These are phyloP conservation scores for Taiozyma sp. DNA, from an alignment of 1,139 yeast genomes.

Conservation along the genomic window DNA sequence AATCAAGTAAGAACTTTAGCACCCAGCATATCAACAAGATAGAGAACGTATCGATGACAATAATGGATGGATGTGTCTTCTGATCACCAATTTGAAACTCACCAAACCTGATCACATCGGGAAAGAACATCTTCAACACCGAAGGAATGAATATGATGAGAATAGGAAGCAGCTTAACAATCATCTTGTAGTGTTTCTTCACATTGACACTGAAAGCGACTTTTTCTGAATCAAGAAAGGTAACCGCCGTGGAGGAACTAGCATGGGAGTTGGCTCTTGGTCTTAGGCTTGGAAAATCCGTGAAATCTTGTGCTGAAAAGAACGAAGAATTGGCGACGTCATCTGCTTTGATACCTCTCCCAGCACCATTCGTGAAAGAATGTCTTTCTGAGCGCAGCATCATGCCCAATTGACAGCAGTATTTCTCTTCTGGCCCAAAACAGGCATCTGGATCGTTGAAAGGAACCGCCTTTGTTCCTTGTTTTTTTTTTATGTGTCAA, in stretches of 20 bases:
- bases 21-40: constrained; percentile 17
- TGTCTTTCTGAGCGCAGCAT: neutral
- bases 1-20: constrained; percentile 15
- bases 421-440: neutral
- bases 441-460: no score
- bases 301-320: neutral
- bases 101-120: constrained; percentile 12
- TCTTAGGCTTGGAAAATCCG: neutral
- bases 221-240: neutral
- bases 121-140: constrained; percentile 11
- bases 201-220: constrained; percentile 5
- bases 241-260: neutral
- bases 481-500: neutral
- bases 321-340: neutral
- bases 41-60: constrained; percentile 15
- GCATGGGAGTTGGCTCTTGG: neutral
- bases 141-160: constrained; percentile 14
- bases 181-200: constrained; percentile 12
- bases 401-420: neutral
- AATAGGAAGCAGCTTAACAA: constrained; percentile 11
- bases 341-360: neutral
- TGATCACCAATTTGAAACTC: constrained; percentile 12
- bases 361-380: neutral
- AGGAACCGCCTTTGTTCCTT: neutral
- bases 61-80: constrained; percentile 10